Percentiles rank a stretch among this genome's conserved stretches.
phyloP scores from a whole-genome alignment of 2,329 filamentous ascomycete species.

The Trichoderma aggressivum region DNA sequence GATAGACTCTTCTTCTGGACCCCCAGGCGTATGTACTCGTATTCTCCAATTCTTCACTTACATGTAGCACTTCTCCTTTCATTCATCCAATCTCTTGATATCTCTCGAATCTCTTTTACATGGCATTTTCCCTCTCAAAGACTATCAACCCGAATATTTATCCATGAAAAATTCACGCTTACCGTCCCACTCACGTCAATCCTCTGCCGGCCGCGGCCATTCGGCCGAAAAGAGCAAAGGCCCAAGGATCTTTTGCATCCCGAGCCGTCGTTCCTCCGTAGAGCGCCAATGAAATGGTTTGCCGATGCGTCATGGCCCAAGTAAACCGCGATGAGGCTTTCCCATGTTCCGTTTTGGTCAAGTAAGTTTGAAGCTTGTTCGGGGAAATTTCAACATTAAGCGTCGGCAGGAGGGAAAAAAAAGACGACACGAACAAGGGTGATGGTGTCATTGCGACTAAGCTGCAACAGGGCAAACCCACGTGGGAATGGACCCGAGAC shows the following conservation, averaged over 20 bases:
- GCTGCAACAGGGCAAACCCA: background rate
- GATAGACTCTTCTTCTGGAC: background rate
- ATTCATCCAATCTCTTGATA: background rate
- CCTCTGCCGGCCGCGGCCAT: background rate
- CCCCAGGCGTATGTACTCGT: background rate
- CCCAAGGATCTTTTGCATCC: background rate
- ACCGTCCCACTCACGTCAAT: background rate
- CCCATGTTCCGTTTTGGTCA: background rate
- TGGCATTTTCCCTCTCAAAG: background rate
- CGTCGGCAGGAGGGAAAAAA: background rate
- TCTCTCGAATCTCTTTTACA: background rate
- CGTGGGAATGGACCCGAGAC: background rate
- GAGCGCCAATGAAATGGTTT: background rate
- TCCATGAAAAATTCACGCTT: background rate
- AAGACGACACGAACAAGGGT: constrained; percentile 7
- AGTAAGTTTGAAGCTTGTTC: background rate
- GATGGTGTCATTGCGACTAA: constrained; percentile 16
- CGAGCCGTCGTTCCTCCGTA: background rate
- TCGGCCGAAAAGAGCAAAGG: background rate
- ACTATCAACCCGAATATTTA: background rate
- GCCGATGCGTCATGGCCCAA: background rate
- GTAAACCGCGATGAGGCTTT: background rate
- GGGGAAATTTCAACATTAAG: background rate
- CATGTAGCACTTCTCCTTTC: background rate
- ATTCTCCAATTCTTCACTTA: background rate